Base-by-base conservation (phyloP, 768 basidiomycete genomes). In the Suillus tomentosus region DNA sequence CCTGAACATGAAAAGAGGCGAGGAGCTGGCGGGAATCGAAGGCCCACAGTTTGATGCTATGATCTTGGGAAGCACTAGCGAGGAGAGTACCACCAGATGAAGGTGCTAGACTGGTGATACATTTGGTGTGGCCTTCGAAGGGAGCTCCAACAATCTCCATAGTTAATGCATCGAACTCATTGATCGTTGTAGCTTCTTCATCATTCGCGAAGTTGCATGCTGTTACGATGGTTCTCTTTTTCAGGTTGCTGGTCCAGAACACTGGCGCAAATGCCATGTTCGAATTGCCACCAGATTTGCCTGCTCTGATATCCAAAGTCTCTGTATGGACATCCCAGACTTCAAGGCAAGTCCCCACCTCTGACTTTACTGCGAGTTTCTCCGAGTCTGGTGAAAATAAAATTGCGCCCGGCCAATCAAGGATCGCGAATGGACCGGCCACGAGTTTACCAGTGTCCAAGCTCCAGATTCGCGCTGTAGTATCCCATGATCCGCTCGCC, bases 11-110 rank as follows among this genome's bases (percentile, higher is more conserved):
- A 13, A n/a, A 55, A 3, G 54, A 37, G 19, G 54, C 54, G 34
- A 55, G 19, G 34, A 55, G 54, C n/a, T 55, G 54, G 19, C 54
- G 54, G 34, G 34, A 36, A 11, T 55, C 54, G 3, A 55, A n/a
- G n/a, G 54, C 34, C 54, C 54, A 55, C 2, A 55, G n/a, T 11
- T 37, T 55, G 34, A 55, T 55, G 54, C 10, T 36, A n/a, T 34
- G 10, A 19, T 55, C 54, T 11, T 36, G 11, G 6, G 54, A 55
- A 36, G 34, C 19, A 5, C 54, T 55, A 13, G 54, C 34, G 54
- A 55, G 19, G 34, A 55, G 54, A 55, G 54, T n/a, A 36, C 54
- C 34, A 1, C 19, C 54, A 36, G 5, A 36, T 55, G 54, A 55
- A 36, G 36, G 5, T 36, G 19, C n/a, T n/a, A 55, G 54, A 36